These are phyloP conservation scores for Fomitopsis pulvina DNA, from an alignment of 768 basidiomycete genomes.

Conservation along the genomic window DNA sequence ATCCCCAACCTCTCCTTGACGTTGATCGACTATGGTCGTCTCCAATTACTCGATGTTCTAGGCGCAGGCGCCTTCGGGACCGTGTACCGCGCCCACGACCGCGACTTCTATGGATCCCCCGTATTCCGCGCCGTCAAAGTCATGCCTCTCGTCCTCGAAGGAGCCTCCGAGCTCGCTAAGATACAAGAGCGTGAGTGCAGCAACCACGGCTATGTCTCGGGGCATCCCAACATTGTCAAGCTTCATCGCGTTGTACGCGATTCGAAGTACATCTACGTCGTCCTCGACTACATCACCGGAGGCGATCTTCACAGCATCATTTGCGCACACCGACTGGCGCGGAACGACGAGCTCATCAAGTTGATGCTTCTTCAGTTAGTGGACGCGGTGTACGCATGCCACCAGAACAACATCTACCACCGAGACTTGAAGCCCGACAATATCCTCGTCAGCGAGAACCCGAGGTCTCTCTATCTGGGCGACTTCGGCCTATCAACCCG, in stretches of 20 bases:
- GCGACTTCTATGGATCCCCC: background rate
- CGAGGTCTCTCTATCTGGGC: constrained; percentile 32
- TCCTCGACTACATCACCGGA: constrained; percentile 38
- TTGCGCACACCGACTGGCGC: constrained; percentile 26
- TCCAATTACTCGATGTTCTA: constrained; percentile 79
- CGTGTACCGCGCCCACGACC: constrained; percentile 79
- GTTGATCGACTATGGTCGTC: constrained; percentile 67
- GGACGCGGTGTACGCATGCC: constrained; percentile 45
- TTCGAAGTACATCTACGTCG: constrained; percentile 56
- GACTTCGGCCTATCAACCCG: constrained; percentile 37
- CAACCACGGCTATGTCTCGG: constrained; percentile 45
- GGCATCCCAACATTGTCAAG: constrained; percentile 61
- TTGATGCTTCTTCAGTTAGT: constrained; percentile 46
- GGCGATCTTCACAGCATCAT: constrained; percentile 45
- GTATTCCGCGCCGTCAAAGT: constrained; percentile 17
- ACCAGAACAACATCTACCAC: constrained; percentile 43
- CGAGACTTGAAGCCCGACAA: constrained; percentile 56
- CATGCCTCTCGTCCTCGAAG: constrained; percentile 3
- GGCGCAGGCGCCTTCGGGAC: constrained; percentile 92
- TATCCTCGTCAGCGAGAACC: constrained; percentile 35
- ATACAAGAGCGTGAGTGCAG: constrained; percentile 66
- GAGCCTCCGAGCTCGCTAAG: background rate
- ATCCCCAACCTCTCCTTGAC: constrained; percentile 13
- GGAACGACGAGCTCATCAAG: constrained; percentile 40
- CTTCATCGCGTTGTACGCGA: constrained; percentile 61